Evolutionary conservation across 176 grass and related monocot genomes (phyloP), one percentile per base, ranked within the genome.

Genomic region (Oryza meridionalis): DNA sequence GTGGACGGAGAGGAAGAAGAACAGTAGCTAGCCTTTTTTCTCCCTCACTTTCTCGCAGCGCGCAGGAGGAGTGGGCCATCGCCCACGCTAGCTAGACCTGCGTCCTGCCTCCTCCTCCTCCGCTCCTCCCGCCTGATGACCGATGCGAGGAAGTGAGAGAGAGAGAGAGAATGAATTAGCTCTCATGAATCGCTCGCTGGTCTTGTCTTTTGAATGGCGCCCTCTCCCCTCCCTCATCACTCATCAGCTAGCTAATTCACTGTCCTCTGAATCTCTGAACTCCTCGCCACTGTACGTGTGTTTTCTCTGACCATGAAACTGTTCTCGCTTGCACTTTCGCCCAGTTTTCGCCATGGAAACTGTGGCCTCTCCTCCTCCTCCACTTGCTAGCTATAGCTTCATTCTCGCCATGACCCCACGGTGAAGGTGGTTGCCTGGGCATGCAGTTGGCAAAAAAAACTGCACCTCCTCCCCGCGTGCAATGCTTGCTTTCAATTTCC

Each of bases 1-100:
- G 11, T 45, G 31, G 78, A 24, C 4, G 2, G 68, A 50, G 88
- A 67, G 66, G 88, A 90, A 90, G 83, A 90, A 90, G 69, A 90
- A 87, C 69, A 90, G 88, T 87, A 83, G 75, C 84, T 83, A 83
- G 74, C 75, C 80, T 90, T 90, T 90, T 90, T 86, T 59, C 5
- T 37, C 66, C 8, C 46, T 4, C 45, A 42, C 65, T 86, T 90
- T 64, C 78, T 72, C 58, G 38, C 38, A 40, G 38, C 7, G 38
- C 7, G 13, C 78, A 17, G 59, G 32, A 71, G 13, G 35, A 33
- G 72, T 67, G 79, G 69, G 67, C 33, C 73, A 19, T 26, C 26
- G 53, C 40, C 51, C 15, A 33, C 15, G 55, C 84, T 65, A 47
- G n/a, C 37, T 38, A 38, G 6, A 26, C 50, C 21, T 69, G 66